Conservation (phyloP, 495 filamentous ascomycete species). For the Pyrenula massariospora region DNA sequence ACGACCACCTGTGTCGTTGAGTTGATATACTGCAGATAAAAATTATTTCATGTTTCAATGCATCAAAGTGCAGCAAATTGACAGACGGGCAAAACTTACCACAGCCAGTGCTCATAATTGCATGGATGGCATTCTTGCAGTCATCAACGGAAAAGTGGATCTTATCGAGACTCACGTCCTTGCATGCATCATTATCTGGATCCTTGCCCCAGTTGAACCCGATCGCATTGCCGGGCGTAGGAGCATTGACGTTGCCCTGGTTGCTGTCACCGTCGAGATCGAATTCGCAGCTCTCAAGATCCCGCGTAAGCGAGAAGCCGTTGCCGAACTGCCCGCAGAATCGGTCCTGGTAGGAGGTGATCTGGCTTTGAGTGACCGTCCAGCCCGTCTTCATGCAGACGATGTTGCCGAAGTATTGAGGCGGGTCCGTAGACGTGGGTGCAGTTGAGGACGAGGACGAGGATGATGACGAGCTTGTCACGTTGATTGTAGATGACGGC, state of each 20-base stretch:
- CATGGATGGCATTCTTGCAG: background rate
- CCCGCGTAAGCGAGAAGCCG: no score
- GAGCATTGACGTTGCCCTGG: background rate
- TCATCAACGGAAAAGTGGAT: background rate
- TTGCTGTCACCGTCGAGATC: background rate
- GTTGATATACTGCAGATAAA: no score
- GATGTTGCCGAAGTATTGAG: background rate
- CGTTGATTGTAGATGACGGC: background rate
- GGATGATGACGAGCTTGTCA: no score
- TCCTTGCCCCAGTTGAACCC: background rate
- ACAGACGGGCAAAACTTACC: background rate
- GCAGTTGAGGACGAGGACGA: background rate
- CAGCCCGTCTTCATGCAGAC: background rate
- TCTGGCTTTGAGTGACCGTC: background rate
- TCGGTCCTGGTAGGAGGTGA: background rate
- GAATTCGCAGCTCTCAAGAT: background rate
- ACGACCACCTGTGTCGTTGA: no score
- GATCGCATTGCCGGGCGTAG: background rate
- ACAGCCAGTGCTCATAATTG: background rate
- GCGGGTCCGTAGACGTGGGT: background rate
- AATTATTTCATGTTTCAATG: no score
- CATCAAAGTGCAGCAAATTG: background rate
- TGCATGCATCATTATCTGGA: background rate
- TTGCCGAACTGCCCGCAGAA: background rate
- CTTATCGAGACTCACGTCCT: background rate